Evolutionary conservation across 352 stramenopile genomes (phyloP).

Genomic region (Elongisporangium prolatum): DNA sequence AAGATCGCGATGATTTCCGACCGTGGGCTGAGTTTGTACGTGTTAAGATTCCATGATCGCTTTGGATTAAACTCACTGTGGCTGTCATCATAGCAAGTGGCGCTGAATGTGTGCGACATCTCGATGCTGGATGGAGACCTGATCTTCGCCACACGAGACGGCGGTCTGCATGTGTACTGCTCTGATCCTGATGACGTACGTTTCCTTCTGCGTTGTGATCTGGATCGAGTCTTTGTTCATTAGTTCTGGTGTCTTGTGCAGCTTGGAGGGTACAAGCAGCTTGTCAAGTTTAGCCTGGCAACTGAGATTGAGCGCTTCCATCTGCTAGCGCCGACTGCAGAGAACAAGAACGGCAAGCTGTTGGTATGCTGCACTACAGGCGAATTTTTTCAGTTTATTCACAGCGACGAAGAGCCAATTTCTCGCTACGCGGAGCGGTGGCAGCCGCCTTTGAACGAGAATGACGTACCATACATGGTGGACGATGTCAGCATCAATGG

Average conservation of each 20-base stretch:
- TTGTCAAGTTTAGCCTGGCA: conserved; percentile 48
- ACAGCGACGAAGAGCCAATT: not conserved
- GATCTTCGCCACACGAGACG: conserved; percentile 60
- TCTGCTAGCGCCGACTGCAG: conserved; percentile 8
- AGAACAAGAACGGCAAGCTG: conserved; percentile 14
- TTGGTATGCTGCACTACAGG: conserved; percentile 48
- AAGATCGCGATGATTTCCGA: conserved; percentile 45
- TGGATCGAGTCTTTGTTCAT: not conserved
- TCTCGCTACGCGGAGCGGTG: conserved; percentile 13
- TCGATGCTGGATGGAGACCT: conserved; percentile 46
- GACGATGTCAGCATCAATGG: conserved; percentile 23
- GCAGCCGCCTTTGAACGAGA: conserved; percentile 13
- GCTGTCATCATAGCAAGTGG: conserved; percentile 30
- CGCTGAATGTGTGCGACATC: conserved; percentile 66
- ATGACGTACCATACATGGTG: conserved; percentile 44
- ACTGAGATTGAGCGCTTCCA: conserved; percentile 58
- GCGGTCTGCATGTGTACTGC: conserved; percentile 50
- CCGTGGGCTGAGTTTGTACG: conserved; percentile 65
- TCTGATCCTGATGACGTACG: conserved; percentile 23
- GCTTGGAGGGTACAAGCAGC: conserved; percentile 43
- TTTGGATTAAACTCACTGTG: not conserved
- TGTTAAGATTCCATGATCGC: not conserved
- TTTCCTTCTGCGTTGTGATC: not conserved
- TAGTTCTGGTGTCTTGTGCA: conserved; percentile 10
- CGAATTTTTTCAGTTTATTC: conserved; percentile 31